These are phyloP conservation scores for Acacia pycnantha DNA, from an alignment of 331 rosid genomes.

Conservation along the genomic window DNA sequence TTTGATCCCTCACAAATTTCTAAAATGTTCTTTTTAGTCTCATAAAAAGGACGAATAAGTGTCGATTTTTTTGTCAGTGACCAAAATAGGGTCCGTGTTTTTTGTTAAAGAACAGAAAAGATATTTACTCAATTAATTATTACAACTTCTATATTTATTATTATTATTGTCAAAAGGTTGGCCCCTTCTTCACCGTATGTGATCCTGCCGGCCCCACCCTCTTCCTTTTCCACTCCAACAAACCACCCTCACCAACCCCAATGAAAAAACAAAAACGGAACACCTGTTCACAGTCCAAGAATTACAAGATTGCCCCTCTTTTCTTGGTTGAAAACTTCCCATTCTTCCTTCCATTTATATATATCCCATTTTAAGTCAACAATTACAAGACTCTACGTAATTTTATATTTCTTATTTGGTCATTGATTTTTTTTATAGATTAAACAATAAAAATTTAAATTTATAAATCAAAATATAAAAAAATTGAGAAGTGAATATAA, in stretches of 20 bases:
- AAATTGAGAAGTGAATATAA: neutral
- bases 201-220: neutral
- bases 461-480: neutral
- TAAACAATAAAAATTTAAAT: neutral
- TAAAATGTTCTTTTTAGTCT: too few relatives aligned
- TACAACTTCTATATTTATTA: too few relatives aligned
- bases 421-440: neutral
- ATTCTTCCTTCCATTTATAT: neutral
- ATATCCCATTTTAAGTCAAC: neutral
- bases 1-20: too few relatives aligned
- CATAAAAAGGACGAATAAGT: too few relatives aligned
- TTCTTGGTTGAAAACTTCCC: neutral
- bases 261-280: too few relatives aligned
- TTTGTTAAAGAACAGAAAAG: too few relatives aligned
- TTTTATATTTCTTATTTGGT: neutral
- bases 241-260: slow-evolving; percentile 23
- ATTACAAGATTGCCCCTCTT: neutral
- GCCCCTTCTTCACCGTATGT: neutral
- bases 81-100: too few relatives aligned
- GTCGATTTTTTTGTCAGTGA: too few relatives aligned
- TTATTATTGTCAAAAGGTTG: too few relatives aligned
- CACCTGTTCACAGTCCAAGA: neutral
- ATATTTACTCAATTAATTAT: too few relatives aligned
- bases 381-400: neutral
- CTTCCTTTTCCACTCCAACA: neutral